Base-by-base conservation (phyloP, 192 early-diverging fungal species). In the Spizellomyces sp. region DNA sequence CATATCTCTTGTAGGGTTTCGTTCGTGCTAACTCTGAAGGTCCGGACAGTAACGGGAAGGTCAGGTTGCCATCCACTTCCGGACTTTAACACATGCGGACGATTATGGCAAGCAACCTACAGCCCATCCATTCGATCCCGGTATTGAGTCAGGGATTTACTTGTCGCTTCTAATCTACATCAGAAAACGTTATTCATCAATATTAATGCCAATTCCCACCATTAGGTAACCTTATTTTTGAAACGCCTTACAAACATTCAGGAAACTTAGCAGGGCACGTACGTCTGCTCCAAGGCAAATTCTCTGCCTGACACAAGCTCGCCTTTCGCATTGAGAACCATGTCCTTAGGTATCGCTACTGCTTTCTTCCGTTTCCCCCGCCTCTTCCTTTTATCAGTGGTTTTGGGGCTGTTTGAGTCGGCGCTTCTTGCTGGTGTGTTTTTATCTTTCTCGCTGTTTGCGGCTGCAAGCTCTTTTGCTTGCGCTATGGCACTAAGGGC, bases 251-350 rank as follows among this genome's bases (percentile, higher is more conserved):
- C 27, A 36, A 36, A 36, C 27, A 36, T 36, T 36, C 27, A 36
- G 27, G 27, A 36, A 54, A 54, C 17, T 54, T 54, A 54, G 17
- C 50, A n/a, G 50, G 50, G 50, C 17, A 76, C 77, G 48, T 71
- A 87, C 85, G 77, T 87, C 58, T 83, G 74, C 62, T 84, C 81
- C 45, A 87, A 50, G 2, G 79, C 71, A 75, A 73, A 84, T 65
- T 87, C 83, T 22, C 73, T 75, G 2, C 64, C 66, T 17, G 83
- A 48, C 17, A 87, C 81, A 17, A 81, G 67, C 64, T 87, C 85
- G 2, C 85, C 85, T 14, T 74, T 63, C 6, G 67, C 75, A 70
- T 87, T 87, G 58, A 72, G 64, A 8, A 84, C 71, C 78, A 83
- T 79, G 54, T 79, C 79, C 47, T 77, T 70, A 12, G 71, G 76